phyloP scores from a whole-genome alignment of 495 filamentous ascomycete species.

The Annulohypoxylon stygium region DNA sequence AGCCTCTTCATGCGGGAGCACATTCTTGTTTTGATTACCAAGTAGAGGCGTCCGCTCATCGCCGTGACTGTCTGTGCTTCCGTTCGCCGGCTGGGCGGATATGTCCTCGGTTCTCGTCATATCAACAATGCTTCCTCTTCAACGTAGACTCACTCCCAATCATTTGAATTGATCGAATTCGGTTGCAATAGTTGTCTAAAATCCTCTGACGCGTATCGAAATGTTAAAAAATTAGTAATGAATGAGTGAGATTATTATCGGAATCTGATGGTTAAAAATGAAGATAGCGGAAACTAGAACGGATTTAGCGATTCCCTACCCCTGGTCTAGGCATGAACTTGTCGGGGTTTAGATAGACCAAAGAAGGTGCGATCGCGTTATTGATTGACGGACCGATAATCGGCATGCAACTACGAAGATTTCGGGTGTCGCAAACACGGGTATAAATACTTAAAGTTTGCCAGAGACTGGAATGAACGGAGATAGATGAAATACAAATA shows the following conservation, averaged over 20 bases:
- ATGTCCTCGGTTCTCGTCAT: conserved; percentile 35
- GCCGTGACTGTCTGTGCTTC: background rate
- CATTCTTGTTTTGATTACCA: conserved; percentile 27
- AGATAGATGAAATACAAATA: background rate
- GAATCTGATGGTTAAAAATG: background rate
- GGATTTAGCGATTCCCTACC: conserved; percentile 2
- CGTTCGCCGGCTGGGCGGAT: conserved; percentile 21
- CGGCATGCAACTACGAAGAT: background rate
- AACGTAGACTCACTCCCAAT: background rate
- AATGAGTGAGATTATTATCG: background rate
- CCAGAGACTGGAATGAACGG: background rate
- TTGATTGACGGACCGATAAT: conserved; percentile 8
- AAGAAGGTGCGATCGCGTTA: background rate
- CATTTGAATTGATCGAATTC: background rate
- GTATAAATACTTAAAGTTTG: background rate
- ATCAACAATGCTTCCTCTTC: conserved; percentile 21
- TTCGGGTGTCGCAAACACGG: conserved; percentile 8
- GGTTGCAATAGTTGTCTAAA: background rate
- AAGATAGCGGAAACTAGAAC: conserved; percentile 27
- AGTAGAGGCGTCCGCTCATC: conserved; percentile 47
- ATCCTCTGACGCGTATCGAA: background rate
- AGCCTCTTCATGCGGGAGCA: conserved; percentile 12
- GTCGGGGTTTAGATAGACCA: conserved; percentile 1
- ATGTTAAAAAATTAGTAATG: background rate
- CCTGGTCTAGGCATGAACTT: background rate